Percentiles rank a stretch among this genome's conserved stretches.
Conservation (phyloP, 2,329 filamentous ascomycete species). For the Sporothrix humicola region DNA sequence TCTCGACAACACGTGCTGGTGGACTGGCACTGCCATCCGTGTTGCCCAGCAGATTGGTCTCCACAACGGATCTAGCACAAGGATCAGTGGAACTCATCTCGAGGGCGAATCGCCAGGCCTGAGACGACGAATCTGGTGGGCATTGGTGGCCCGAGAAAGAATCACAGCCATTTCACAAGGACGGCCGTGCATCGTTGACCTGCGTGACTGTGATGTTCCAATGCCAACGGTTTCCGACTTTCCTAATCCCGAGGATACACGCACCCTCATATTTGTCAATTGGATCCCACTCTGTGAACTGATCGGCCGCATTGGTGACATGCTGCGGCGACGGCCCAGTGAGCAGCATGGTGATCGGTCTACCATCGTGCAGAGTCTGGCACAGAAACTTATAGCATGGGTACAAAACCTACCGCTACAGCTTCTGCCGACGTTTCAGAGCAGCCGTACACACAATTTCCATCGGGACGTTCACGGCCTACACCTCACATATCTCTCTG, state of each 20-base stretch:
- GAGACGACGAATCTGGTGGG: not conserved
- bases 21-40: slow-evolving; percentile 12
- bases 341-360: not conserved
- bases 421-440: not conserved
- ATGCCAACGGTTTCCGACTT: not conserved
- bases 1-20: slow-evolving; percentile 8
- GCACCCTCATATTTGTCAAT: not conserved
- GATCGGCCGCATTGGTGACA: slow-evolving; percentile 3
- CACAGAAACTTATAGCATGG: not conserved
- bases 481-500: not conserved
- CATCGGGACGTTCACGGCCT: not conserved
- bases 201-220: slow-evolving; percentile 1
- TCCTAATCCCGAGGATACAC: not conserved
- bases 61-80: not conserved
- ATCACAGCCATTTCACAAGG: slow-evolving; percentile 12
- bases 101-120: not conserved
- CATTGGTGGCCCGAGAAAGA: slow-evolving; percentile 13
- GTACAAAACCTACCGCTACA: not conserved
- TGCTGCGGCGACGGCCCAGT: slow-evolving; percentile 4
- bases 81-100: not conserved
- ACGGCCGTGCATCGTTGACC: slow-evolving; percentile 8
- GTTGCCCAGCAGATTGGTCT: slow-evolving; percentile 1
- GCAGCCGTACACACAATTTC: not conserved
- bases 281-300: not conserved
- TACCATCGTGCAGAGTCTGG: not conserved